phyloP scores from a whole-genome alignment of 2,329 filamentous ascomycete species.

The Fusarium sulawesiense region DNA sequence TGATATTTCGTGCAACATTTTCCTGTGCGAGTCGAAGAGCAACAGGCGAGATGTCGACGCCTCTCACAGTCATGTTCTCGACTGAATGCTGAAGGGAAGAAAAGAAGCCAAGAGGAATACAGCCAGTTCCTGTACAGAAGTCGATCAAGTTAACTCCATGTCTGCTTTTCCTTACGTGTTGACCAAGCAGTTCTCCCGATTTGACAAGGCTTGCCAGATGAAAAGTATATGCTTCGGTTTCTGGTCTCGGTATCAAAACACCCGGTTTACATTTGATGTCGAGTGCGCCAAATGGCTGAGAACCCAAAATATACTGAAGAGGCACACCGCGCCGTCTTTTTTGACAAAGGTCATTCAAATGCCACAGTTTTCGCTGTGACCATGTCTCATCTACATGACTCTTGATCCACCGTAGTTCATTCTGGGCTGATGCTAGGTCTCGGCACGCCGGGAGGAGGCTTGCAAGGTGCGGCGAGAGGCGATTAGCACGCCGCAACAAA shows the following conservation, averaged over 20 bases:
- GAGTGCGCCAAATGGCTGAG: conserved; percentile 86
- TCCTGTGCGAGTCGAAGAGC: conserved; percentile 73
- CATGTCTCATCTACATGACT: conserved; percentile 62
- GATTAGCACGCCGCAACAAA: conserved; percentile 65
- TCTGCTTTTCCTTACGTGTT: conserved; percentile 5
- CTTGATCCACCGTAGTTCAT: conserved; percentile 79
- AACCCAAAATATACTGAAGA: conserved; percentile 88
- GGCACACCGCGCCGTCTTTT: conserved; percentile 73
- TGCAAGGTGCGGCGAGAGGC: conserved; percentile 66
- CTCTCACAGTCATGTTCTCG: conserved; percentile 64
- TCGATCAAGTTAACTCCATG: conserved; percentile 75
- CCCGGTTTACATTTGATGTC: conserved; percentile 81
- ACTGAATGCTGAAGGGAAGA: conserved; percentile 64
- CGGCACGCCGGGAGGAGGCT: conserved; percentile 73
- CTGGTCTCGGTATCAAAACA: conserved; percentile 86
- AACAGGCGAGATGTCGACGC: conserved; percentile 76
- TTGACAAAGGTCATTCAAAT: conserved; percentile 58
- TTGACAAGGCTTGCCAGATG: conserved; percentile 63
- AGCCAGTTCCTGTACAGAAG: conserved; percentile 90
- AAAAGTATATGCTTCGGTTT: conserved; percentile 76
- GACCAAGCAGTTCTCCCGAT: conserved; percentile 25
- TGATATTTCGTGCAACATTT: conserved; percentile 69
- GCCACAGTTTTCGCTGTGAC: conserved; percentile 22
- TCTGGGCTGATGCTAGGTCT: conserved; percentile 70
- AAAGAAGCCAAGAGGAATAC: conserved; percentile 83